Evolutionary conservation across 306 rosid genomes (phyloP).

Genomic region (Lagenaria siceraria): DNA sequence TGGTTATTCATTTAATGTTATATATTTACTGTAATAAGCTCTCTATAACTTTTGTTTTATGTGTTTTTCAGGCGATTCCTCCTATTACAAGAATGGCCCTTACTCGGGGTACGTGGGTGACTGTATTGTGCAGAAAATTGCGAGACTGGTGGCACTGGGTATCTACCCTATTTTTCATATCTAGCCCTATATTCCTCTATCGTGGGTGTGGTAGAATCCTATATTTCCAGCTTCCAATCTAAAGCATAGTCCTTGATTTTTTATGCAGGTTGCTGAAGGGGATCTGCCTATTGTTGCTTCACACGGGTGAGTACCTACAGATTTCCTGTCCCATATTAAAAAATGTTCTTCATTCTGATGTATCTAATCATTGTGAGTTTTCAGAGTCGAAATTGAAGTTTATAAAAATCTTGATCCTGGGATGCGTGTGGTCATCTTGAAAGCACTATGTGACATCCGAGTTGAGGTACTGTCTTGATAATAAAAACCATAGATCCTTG

Average conservation of each 20-base stretch:
- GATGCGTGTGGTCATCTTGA: slow-evolving; percentile 80
- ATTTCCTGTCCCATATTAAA: slow-evolving; percentile 8
- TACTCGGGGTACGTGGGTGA: slow-evolving; percentile 93
- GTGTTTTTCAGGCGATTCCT: slow-evolving; percentile 80
- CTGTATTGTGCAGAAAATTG: slow-evolving; percentile 91
- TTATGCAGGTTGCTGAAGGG: slow-evolving; percentile 87
- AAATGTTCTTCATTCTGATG: slow-evolving; percentile 18
- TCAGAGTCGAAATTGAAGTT: slow-evolving; percentile 72
- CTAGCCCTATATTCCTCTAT: slow-evolving; percentile 15
- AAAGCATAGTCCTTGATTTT: neutral
- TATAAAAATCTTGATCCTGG: slow-evolving; percentile 88
- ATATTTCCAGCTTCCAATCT: slow-evolving; percentile 17
- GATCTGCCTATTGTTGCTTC: slow-evolving; percentile 91
- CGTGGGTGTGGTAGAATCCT: neutral
- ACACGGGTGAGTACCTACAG: slow-evolving; percentile 65
- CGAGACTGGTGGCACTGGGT: slow-evolving; percentile 99
- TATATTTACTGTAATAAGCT: neutral
- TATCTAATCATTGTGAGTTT: slow-evolving; percentile 22
- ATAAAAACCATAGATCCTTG: neutral
- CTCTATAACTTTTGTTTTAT: slow-evolving; percentile 8
- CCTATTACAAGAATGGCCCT: slow-evolving; percentile 96
- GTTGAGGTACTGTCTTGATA: slow-evolving; percentile 59
- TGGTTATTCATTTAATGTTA: neutral
- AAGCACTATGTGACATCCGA: slow-evolving; percentile 98
- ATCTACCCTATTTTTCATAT: slow-evolving; percentile 18